Conservation (phyloP, 139 green algal species). For the Chloropicon primus region DNA sequence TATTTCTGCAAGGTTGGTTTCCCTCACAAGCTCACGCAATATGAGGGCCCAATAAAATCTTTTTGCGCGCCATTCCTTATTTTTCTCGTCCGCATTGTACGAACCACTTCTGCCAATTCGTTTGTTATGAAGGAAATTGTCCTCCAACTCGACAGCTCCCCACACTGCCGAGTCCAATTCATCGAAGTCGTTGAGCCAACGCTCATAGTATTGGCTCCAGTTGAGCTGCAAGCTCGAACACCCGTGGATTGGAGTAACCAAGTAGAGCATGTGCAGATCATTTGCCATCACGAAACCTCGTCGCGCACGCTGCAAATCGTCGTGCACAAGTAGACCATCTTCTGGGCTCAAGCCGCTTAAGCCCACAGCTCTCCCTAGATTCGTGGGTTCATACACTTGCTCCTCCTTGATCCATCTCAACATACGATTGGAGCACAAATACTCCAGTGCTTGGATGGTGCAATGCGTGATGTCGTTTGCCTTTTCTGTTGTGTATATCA, state of each 20-base stretch:
- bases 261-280: constrained; percentile 76
- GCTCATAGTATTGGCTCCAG: not conserved
- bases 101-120: not conserved
- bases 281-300: constrained; percentile 45
- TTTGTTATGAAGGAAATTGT: not conserved
- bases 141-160: too few relatives aligned
- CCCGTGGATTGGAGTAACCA: constrained; percentile 30
- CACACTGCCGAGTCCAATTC: too few relatives aligned
- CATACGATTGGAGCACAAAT: not conserved
- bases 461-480: constrained; percentile 24
- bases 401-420: constrained; percentile 10
- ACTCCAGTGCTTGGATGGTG: too few relatives aligned
- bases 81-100: not conserved
- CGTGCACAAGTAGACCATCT: constrained; percentile 37
- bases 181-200: too few relatives aligned
- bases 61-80: not conserved
- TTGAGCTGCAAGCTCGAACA: not conserved
- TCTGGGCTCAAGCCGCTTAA: constrained; percentile 38
- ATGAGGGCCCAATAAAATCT: constrained; percentile 4
- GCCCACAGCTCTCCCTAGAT: constrained; percentile 50
- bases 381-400: constrained; percentile 22
- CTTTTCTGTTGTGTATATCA: constrained; percentile 22
- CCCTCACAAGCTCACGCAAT: not conserved
- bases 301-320: constrained; percentile 45
- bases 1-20: constrained; percentile 32